phyloP scores from a whole-genome alignment of 139 green algal genomes.

The Chlorella sorokiniana region DNA sequence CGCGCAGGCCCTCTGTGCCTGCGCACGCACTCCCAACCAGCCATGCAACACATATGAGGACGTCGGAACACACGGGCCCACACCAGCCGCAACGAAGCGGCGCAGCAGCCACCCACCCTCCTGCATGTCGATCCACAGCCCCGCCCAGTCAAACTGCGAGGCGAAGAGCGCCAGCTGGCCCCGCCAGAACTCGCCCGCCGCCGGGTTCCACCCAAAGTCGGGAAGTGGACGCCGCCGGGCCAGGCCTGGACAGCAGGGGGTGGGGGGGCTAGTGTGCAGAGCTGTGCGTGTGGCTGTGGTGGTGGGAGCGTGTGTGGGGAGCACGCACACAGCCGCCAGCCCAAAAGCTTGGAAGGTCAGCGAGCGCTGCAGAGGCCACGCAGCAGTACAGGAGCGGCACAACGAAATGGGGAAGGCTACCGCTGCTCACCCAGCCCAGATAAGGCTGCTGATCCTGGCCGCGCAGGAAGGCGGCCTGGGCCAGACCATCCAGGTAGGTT shows the following conservation, averaged over 20 bases:
- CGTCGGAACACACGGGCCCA: no score
- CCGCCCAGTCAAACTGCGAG: constrained; percentile 44
- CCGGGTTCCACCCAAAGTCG: constrained; percentile 56
- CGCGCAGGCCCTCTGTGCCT: no score
- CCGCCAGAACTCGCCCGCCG: background rate
- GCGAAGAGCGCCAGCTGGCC: constrained; percentile 42
- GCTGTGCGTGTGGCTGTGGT: background rate
- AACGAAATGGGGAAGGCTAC: background rate
- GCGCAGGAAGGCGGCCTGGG: constrained; percentile 55
- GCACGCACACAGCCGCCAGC: background rate
- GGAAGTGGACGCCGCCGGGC: constrained; percentile 71
- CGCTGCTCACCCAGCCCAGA: constrained; percentile 45
- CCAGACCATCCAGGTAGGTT: constrained; percentile 61
- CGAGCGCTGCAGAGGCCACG: no score
- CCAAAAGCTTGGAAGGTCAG: background rate
- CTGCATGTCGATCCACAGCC: constrained; percentile 80
- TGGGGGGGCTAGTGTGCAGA: background rate
- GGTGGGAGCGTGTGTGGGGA: background rate
- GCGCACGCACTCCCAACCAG: background rate
- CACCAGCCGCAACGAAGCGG: background rate
- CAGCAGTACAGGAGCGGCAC: background rate
- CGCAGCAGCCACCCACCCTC: constrained; percentile 39
- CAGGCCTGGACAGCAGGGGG: constrained; percentile 61
- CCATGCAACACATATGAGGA: no score
- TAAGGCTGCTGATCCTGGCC: constrained; percentile 42